phyloP scores from a whole-genome alignment of 345 rosid genomes.

The Eucalyptus sideroxylon region DNA sequence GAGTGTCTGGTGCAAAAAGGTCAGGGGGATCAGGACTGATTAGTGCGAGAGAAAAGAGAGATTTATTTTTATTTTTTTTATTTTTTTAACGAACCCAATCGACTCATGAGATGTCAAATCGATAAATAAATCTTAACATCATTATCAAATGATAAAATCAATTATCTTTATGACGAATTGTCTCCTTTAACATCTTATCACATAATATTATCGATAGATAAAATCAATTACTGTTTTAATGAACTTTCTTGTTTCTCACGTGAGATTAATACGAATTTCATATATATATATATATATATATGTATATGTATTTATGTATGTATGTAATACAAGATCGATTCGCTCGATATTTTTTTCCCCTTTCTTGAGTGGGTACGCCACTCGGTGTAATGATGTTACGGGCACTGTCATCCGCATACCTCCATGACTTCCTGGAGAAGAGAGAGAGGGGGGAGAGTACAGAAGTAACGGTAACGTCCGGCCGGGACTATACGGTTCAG shows the following conservation, averaged over 20 bases:
- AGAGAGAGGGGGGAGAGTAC: background rate
- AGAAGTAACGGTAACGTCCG: background rate
- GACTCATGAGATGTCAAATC: background rate
- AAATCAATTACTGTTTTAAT: too few species aligned
- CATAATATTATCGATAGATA: too few species aligned
- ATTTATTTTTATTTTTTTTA: too few species aligned
- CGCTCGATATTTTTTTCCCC: background rate
- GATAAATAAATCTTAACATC: background rate
- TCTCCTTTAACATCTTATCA: too few species aligned
- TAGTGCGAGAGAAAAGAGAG: background rate
- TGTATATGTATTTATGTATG: too few species aligned
- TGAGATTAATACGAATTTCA: too few species aligned
- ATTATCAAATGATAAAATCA: too few species aligned
- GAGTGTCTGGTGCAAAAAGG: background rate
- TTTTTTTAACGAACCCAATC: accelerated
- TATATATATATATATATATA: too few species aligned
- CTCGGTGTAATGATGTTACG: background rate
- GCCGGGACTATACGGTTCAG: background rate
- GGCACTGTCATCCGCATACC: background rate
- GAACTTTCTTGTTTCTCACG: too few species aligned
- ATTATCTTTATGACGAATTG: accelerated
- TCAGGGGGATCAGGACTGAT: background rate
- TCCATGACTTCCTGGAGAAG: background rate
- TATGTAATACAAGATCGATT: background rate
- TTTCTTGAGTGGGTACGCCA: background rate